Conservation (phyloP, 805 yeast genomes). For the Hanseniaspora occidentalis region DNA sequence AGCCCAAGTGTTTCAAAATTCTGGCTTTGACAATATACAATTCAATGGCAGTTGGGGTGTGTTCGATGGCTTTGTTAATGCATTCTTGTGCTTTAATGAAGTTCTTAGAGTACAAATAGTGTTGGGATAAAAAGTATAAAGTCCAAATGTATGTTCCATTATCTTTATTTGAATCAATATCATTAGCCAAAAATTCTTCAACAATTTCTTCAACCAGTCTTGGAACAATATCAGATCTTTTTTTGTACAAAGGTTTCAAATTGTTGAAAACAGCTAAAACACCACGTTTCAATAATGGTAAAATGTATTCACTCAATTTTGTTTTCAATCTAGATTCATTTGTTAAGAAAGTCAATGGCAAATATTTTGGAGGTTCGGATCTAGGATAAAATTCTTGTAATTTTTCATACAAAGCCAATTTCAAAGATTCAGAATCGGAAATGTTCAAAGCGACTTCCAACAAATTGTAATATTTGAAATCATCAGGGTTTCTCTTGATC, state of each 20-base stretch:
- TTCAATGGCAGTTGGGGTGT: slow-evolving; percentile 80
- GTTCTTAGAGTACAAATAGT: slow-evolving; percentile 45
- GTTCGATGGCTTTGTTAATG: slow-evolving; percentile 51
- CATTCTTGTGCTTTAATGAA: slow-evolving; percentile 40
- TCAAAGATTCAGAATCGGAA: slow-evolving; percentile 32
- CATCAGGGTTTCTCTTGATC: slow-evolving; percentile 78
- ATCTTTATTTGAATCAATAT: slow-evolving; percentile 18
- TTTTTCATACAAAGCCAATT: slow-evolving; percentile 51
- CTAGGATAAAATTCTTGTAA: slow-evolving; percentile 63
- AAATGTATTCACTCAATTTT: slow-evolving; percentile 42
- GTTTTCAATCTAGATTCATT: slow-evolving; percentile 33
- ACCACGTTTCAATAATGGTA: slow-evolving; percentile 56
- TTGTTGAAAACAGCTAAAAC: slow-evolving; percentile 86
- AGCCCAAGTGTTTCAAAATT: slow-evolving; percentile 60
- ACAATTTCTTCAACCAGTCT: slow-evolving; percentile 41
- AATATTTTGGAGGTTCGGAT: slow-evolving; percentile 65
- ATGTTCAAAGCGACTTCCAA: slow-evolving; percentile 54
- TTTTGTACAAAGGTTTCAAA: slow-evolving; percentile 65
- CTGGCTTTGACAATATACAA: slow-evolving; percentile 70
- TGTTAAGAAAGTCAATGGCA: slow-evolving; percentile 64
- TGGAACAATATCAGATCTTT: slow-evolving; percentile 26
- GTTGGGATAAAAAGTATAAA: slow-evolving; percentile 64
- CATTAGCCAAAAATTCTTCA: slow-evolving; percentile 25
- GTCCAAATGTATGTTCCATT: slow-evolving; percentile 49
- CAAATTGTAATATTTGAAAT: slow-evolving; percentile 46